Base-by-base conservation (phyloP, 2,329 filamentous ascomycete species). In the Xenosphaeropsis pyriputrescens region DNA sequence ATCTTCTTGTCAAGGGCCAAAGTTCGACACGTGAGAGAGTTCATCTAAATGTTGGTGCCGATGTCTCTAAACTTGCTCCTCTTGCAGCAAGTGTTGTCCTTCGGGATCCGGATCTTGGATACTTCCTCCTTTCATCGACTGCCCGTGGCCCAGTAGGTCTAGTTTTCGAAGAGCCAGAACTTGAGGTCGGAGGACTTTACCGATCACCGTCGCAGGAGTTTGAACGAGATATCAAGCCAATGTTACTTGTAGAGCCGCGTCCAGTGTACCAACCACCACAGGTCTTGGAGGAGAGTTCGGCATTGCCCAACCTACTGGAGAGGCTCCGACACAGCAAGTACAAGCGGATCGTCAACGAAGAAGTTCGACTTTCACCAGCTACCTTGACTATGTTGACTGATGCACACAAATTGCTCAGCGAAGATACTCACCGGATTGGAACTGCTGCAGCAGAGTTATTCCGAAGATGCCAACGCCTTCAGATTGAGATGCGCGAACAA, bases 371-470 rank as follows among this genome's bases (percentile, higher is more conserved):
- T 16, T 82, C 77, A 16, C 74, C 79, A 11, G 71, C 79, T 16
- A 83, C 79, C 2, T 64, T 88, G 14, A 70, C 77, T 45, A 65
- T 85, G 29, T 71, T 89, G 46, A 81, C 79, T 18, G 75, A 83
- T 41, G 75, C 75, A 0, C 83, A 89, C 54, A 75, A 79, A 50
- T 63, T 82, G 5, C 63, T 88, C 5, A 75, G 75, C 43, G 68
- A 70, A 8, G 80, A 88, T 55, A 85, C 79, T 0, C 67, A 79
- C 46, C 66, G 65, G 9, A 65, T 88, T 9, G 79, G 80, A 13
- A 61, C 71, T 32, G 81, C 79, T 1, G 81, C 79, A 1, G 72
- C 80, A 1, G 79, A 85, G 48, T 63, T 88, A 5, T 88, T 86
- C 58, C 66, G 76, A 18, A 69, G 76, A 39, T 84, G 80, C 43